Base-by-base conservation (phyloP, 495 filamentous ascomycete genomes). In the Penicillium alfredii region DNA sequence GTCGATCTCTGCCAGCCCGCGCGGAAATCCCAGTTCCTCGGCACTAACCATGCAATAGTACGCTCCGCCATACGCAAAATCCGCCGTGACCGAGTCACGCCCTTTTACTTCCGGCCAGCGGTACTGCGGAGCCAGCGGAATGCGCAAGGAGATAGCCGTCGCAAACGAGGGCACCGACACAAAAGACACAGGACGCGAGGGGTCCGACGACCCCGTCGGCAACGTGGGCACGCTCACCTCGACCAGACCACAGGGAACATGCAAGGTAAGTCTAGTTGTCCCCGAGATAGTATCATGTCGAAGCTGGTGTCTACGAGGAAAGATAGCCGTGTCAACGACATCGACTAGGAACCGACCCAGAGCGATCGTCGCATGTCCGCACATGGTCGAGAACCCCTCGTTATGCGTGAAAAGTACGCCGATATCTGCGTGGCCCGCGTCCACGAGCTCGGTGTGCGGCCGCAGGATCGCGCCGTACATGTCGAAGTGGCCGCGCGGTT, bases 331-430 rank as follows among this genome's bases (percentile, higher is more conserved):
- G 14, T 46, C 43, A 27, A 44, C 38, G 15, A 24, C 12, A 19
- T 47, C 44, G 11, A 47, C 48, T 7, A 51, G 32, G 34, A 65
- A 61, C 2, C 61, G 45, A 0, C 61, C 61, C 18, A 63, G 27
- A 1, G 57, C 61, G 32, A 65, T 55, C 6, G 61, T 63, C 8
- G 59, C 61, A 49, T 65, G 61, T 42, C 81, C 80, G 42, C 82
- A 85, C 44, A 94, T 86, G 3, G 79, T 82, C 11, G 77, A 74
- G 52, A 87, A 94, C 12, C 86, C 89, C 28, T 82, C 82, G 29
- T 88, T 80, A 33, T 84, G 53, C 73, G 45, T 54, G 36, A 61
- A 47, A n/a, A 47, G 27, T 3, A 42, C 40, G 16, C 48, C 48
- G 0, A 48, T 48, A 32, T 48, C 25, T 0, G 49, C 44, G 8